Percentiles rank a stretch among this genome's conserved stretches.
phyloP scores from a whole-genome alignment of 1,284 basidiomycete genomes.

The Moesziomyces aphidis region DNA sequence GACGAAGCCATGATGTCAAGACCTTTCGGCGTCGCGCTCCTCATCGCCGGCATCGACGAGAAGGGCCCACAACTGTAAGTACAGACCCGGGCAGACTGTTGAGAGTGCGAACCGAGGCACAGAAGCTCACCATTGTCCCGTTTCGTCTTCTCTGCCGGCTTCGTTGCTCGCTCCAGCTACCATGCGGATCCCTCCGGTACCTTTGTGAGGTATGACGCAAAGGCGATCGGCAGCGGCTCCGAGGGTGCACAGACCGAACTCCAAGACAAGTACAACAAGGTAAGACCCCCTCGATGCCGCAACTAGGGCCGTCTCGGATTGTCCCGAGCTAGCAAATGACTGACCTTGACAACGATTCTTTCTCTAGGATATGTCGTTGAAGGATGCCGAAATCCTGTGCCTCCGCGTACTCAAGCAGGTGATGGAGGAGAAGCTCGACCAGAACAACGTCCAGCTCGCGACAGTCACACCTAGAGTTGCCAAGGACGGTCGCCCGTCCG shows the following conservation, averaged over 20 bases:
- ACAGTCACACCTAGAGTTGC: conserved; percentile 68
- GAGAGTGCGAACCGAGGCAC: too few species aligned
- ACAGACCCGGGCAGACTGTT: background rate
- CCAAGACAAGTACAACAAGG: conserved; percentile 97
- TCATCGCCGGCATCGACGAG: conserved; percentile 97
- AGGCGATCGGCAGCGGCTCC: conserved; percentile 97
- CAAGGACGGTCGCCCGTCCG: conserved; percentile 60
- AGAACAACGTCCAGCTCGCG: conserved; percentile 97
- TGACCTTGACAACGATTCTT: background rate
- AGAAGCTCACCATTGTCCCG: background rate
- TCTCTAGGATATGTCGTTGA: conserved; percentile 86
- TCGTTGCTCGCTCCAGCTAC: conserved; percentile 30
- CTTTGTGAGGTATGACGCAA: conserved; percentile 95
- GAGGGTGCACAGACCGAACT: conserved; percentile 97
- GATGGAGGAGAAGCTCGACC: conserved; percentile 99
- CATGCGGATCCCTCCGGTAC: conserved; percentile 99
- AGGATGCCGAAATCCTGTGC: conserved; percentile 87
- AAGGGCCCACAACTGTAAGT: conserved; percentile 84
- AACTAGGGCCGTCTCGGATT: background rate
- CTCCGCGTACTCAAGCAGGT: conserved; percentile 96
- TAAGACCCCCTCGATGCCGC: conserved; percentile 67
- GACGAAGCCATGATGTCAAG: conserved; percentile 94
- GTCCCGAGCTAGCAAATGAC: background rate
- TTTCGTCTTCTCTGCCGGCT: background rate
- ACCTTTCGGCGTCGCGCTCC: conserved; percentile 96